Evolutionary conservation across 2,329 filamentous ascomycete species (phyloP).

Genomic region (Plectosphaerella sp.): DNA sequence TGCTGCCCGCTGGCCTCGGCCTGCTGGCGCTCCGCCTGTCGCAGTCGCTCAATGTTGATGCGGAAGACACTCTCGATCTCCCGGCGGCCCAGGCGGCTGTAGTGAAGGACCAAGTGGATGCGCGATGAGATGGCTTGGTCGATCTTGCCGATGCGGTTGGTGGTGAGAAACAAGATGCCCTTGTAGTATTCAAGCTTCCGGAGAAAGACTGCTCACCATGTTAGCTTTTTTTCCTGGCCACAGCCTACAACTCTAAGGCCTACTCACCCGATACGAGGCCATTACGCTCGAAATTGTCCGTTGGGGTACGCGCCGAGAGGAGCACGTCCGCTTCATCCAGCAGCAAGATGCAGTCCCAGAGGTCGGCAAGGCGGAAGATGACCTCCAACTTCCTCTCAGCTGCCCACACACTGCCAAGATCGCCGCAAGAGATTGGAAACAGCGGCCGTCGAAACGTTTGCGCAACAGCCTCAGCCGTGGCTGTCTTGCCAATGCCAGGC

Average conservation of each 20-base stretch:
- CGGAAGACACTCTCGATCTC: not conserved
- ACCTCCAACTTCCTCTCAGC: slow-evolving; percentile 10
- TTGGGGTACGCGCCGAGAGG: not conserved
- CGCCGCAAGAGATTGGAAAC: not conserved
- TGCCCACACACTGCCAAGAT: slow-evolving; percentile 2
- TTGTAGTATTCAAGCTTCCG: slow-evolving; percentile 22
- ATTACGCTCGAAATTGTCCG: not conserved
- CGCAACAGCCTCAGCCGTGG: slow-evolving; percentile 2
- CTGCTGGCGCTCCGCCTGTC: not conserved
- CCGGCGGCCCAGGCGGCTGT: slow-evolving; percentile 1
- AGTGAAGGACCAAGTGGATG: slow-evolving; percentile 22
- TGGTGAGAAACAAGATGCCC: slow-evolving; percentile 24
- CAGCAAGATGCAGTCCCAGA: slow-evolving; percentile 20
- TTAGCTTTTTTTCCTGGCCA: too few relatives aligned
- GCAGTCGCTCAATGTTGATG: not conserved
- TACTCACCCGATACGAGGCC: not conserved
- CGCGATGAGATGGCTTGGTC: slow-evolving; percentile 26
- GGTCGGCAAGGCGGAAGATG: slow-evolving; percentile 14
- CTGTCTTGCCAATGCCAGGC: slow-evolving; percentile 9
- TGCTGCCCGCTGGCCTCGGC: not conserved
- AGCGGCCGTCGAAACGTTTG: not conserved
- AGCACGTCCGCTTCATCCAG: slow-evolving; percentile 23
- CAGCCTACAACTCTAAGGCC: too few relatives aligned
- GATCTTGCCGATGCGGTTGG: slow-evolving; percentile 21
- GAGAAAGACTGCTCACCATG: slow-evolving; percentile 17